Evolutionary conservation across 768 basidiomycete genomes (phyloP), one percentile per base, ranked within the genome.

Genomic region (Mycena latifolia): DNA sequence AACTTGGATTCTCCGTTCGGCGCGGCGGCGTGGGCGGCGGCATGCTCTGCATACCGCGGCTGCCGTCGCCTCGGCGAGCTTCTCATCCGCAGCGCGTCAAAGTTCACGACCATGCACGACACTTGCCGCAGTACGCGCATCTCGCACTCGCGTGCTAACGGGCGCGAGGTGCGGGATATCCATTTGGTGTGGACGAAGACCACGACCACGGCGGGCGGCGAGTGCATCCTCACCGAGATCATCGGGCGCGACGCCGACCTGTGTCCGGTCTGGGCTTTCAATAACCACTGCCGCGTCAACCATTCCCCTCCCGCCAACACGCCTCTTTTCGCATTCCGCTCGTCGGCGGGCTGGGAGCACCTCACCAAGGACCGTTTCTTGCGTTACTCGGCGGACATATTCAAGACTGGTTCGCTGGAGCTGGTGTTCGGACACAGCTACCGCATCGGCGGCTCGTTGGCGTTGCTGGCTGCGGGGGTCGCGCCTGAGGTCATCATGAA

Each of bases 131-230:
- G n/a, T 6, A 37, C 37, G 15, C 37, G 37, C 14, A 37, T 37
- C 15, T 37, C 37, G 14, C 37, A 37, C 37, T 37, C 43, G 43
- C 3, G 8, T 17, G 43, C n/a, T 5, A 45, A 45, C 20, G 43
- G 43, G 43, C n/a, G 43, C 20, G 22, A n/a, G n/a, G 43, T 45
- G 22, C 43, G 43, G 8, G 43, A 14, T 22, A 45, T 45, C 14
- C 43, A 45, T 22, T 14, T 45, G 43, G 43, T 45, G 3, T 45
- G 43, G 43, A 45, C 43, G 8, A 45, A 22, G 43, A 45, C 43
- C 43, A 45, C 43, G n/a, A 45, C 43, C 20, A 45, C 25, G 9
- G 50, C 50, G 31, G 50, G 50, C 50, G 25, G 50, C 50, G 50
- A 51, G 20, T 51, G 50, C 25, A 51, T 51, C 50, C 50, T 51